These are phyloP conservation scores for Lachnellula hyalina DNA, from an alignment of 2,329 filamentous ascomycete species.

Conservation along the genomic window DNA sequence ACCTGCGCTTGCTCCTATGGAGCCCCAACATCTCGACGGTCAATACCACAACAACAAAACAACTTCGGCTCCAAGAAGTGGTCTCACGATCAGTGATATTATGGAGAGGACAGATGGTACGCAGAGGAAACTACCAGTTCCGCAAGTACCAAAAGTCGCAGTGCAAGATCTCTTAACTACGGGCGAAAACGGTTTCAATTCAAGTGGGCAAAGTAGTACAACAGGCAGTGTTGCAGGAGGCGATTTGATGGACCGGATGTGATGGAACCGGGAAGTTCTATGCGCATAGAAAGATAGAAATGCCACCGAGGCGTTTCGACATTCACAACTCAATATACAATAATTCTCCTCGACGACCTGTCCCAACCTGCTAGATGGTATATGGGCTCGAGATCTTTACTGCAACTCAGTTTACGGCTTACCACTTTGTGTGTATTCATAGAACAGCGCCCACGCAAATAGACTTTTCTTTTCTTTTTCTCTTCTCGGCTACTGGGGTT, in stretches of 20 bases:
- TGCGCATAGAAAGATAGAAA: constrained; percentile 6
- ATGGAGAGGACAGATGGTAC: constrained; percentile 84
- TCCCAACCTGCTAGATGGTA: background rate
- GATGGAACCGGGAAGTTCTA: constrained; percentile 1
- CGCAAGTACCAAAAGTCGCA: constrained; percentile 83
- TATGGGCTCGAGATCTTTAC: constrained; percentile 5
- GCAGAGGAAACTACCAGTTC: constrained; percentile 85
- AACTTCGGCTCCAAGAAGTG: constrained; percentile 44
- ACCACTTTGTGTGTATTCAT: constrained; percentile 17
- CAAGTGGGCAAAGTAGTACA: constrained; percentile 72
- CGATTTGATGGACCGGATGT: constrained; percentile 56
- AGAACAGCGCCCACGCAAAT: constrained; percentile 22
- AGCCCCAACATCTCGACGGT: constrained; percentile 37
- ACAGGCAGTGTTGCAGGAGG: constrained; percentile 72
- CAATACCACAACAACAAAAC: constrained; percentile 44
- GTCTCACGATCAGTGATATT: constrained; percentile 84
- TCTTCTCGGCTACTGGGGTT: background rate
- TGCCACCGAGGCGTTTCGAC: constrained; percentile 5
- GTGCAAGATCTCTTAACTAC: constrained; percentile 78
- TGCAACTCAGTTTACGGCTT: constrained; percentile 1
- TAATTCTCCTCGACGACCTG: background rate
- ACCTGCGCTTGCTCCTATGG: constrained; percentile 66
- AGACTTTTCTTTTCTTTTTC: constrained; percentile 15
- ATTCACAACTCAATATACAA: background rate
- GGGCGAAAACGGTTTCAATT: constrained; percentile 50